Evolutionary conservation across 768 basidiomycete species (phyloP).

Genomic region (Serendipita sp.): DNA sequence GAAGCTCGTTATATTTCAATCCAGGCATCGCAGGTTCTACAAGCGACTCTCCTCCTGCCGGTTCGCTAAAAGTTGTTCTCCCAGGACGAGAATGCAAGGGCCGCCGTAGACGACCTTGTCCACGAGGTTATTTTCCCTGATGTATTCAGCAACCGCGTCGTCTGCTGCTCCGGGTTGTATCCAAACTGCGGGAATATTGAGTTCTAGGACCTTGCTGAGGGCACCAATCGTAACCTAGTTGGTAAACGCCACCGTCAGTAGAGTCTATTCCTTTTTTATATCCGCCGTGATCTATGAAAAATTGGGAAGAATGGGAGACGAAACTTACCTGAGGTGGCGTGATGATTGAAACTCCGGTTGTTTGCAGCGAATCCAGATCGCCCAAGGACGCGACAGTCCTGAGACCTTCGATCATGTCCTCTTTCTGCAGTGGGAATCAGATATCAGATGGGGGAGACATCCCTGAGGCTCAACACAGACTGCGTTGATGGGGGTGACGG

Average conservation of each 20-base stretch:
- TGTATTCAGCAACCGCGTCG: conserved; percentile 41
- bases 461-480: conserved; percentile 24
- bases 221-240: conserved; percentile 51
- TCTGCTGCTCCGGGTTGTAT: conserved; percentile 81
- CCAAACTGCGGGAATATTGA: conserved; percentile 67
- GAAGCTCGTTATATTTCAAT: too few species aligned
- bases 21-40: too few species aligned
- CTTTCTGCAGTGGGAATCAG: conserved; percentile 31
- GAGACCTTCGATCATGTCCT: conserved; percentile 51
- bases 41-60: too few species aligned
- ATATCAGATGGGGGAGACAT: not conserved
- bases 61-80: conserved; percentile 28
- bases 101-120: conserved; percentile 68
- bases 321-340: conserved; percentile 50
- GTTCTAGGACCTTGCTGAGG: conserved; percentile 49
- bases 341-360: conserved; percentile 64
- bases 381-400: conserved; percentile 37
- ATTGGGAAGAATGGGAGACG: too few species aligned
- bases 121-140: conserved; percentile 45
- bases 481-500: conserved; percentile 60
- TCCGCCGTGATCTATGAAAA: too few species aligned
- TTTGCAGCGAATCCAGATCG: conserved; percentile 40
- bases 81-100: conserved; percentile 66
- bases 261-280: not conserved
- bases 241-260: not conserved